Conservation (phyloP, 805 yeast species). For the Starmerella riodocensis region DNA sequence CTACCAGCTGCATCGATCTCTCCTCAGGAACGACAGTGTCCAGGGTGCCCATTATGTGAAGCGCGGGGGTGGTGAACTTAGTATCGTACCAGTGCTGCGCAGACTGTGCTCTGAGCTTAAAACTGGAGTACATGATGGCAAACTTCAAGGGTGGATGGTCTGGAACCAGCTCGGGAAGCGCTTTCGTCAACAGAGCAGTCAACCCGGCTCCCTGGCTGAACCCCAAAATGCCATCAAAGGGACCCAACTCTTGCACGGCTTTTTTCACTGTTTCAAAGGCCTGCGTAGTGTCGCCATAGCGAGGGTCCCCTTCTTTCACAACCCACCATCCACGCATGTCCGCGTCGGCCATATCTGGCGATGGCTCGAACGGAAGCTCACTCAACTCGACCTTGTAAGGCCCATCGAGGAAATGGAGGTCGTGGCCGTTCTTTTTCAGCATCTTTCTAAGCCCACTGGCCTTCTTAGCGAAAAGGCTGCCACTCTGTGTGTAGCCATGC, state of each 20-base stretch:
- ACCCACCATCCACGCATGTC: constrained; percentile 65
- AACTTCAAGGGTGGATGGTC: constrained; percentile 47
- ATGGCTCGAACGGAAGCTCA: constrained; percentile 56
- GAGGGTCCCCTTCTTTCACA: constrained; percentile 32
- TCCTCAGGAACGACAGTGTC: constrained; percentile 76
- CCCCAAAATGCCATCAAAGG: constrained; percentile 79
- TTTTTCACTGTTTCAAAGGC: constrained; percentile 41
- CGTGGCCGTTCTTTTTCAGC: constrained; percentile 50
- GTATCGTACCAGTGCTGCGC: constrained; percentile 26
- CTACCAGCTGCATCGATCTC: constrained; percentile 49
- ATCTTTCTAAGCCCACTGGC: constrained; percentile 79
- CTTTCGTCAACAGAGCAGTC: constrained; percentile 52
- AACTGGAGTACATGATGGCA: constrained; percentile 64
- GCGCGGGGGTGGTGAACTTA: constrained; percentile 31
- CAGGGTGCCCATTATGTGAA: constrained; percentile 73
- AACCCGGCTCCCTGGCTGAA: constrained; percentile 93
- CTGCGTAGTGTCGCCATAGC: constrained; percentile 27
- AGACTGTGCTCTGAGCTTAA: constrained; percentile 22
- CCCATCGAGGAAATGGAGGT: constrained; percentile 65
- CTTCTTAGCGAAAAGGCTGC: constrained; percentile 71
- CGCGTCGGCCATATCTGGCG: constrained; percentile 19
- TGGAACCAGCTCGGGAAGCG: constrained; percentile 41
- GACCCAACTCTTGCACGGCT: constrained; percentile 53
- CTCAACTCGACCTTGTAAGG: constrained; percentile 53
- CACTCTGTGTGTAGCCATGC: constrained; percentile 74